phyloP scores from a whole-genome alignment of 768 basidiomycete species.

The Grammothele lineata region DNA sequence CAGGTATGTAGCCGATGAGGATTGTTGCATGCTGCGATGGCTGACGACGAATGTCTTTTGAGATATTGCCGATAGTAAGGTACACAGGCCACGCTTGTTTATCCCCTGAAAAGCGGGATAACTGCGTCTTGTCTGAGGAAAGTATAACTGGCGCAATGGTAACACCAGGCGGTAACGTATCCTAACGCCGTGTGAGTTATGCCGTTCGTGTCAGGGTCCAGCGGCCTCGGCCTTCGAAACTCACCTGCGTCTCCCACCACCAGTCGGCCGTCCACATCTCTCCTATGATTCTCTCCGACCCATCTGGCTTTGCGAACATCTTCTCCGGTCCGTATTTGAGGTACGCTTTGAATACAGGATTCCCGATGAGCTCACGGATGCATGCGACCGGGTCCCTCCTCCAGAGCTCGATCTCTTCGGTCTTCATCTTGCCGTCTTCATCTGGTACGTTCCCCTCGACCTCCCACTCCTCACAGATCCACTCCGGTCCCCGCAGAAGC shows the following conservation, averaged over 20 bases:
- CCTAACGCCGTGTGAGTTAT: not conserved
- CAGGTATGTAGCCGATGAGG: conserved; percentile 12
- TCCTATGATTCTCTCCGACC: conserved; percentile 16
- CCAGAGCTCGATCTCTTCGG: conserved; percentile 22
- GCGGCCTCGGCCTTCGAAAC: conserved; percentile 17
- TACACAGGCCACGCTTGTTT: conserved; percentile 24
- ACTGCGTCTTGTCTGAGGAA: conserved; percentile 22
- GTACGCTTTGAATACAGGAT: conserved; percentile 24
- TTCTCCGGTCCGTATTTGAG: conserved; percentile 25
- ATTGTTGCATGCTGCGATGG: conserved; percentile 12
- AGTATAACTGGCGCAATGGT: conserved; percentile 31
- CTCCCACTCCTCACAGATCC: conserved; percentile 20
- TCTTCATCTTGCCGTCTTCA: conserved; percentile 7
- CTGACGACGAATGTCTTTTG: conserved; percentile 10
- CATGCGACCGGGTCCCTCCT: conserved; percentile 24
- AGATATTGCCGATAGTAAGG: conserved; percentile 21
- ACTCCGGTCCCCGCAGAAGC: conserved; percentile 25
- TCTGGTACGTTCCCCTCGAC: conserved; percentile 6
- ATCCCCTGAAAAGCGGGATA: conserved; percentile 26
- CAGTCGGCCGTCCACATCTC: conserved; percentile 23
- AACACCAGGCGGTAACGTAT: conserved; percentile 21
- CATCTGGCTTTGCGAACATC: conserved; percentile 9
- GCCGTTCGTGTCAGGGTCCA: not conserved
- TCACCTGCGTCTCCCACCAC: conserved; percentile 26
- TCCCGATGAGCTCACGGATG: conserved; percentile 23